Evolutionary conservation across 164 flowering plant genomes (phyloP).

Genomic region (Platanus orientalis): DNA sequence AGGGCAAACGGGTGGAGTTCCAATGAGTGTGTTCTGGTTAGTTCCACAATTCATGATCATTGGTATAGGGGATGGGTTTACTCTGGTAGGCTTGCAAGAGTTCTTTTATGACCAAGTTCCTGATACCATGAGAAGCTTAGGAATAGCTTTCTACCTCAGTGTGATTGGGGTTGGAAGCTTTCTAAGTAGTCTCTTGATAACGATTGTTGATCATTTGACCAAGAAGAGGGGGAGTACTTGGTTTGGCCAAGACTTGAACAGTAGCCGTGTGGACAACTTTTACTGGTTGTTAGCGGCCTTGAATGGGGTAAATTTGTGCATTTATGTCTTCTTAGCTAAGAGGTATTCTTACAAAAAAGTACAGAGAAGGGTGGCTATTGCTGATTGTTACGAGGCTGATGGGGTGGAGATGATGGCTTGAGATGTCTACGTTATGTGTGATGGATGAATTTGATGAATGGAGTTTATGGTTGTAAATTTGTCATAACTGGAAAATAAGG

Average conservation of each 20-base stretch:
- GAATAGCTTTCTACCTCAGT: too few relatives aligned
- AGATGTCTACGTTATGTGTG: too few relatives aligned
- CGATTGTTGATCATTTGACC: too few relatives aligned
- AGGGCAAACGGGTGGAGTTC: neutral
- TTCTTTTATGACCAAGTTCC: too few relatives aligned
- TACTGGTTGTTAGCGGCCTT: conserved; percentile 57
- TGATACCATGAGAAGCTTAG: conserved; percentile 67
- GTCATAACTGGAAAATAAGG: too few relatives aligned
- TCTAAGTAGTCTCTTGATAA: too few relatives aligned
- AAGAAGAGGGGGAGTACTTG: conserved; percentile 36
- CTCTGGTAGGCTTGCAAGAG: too few relatives aligned
- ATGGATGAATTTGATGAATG: neutral
- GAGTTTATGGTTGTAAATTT: neutral
- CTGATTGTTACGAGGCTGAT: conserved; percentile 15
- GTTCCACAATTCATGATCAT: too few relatives aligned
- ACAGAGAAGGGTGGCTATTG: conserved; percentile 27
- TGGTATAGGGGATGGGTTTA: too few relatives aligned
- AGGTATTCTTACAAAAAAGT: too few relatives aligned
- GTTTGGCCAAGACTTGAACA: conserved; percentile 57
- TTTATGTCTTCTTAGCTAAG: conserved; percentile 38
- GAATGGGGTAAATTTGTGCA: conserved; percentile 31
- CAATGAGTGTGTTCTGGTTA: conserved; percentile 68
- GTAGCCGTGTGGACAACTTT: conserved; percentile 55
- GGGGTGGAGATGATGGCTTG: conserved; percentile 4
- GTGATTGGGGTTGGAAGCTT: too few relatives aligned